Evolutionary conservation across 768 basidiomycete species (phyloP), one percentile per base, ranked within the genome.

Genomic region (Flagelloscypha sp.): DNA sequence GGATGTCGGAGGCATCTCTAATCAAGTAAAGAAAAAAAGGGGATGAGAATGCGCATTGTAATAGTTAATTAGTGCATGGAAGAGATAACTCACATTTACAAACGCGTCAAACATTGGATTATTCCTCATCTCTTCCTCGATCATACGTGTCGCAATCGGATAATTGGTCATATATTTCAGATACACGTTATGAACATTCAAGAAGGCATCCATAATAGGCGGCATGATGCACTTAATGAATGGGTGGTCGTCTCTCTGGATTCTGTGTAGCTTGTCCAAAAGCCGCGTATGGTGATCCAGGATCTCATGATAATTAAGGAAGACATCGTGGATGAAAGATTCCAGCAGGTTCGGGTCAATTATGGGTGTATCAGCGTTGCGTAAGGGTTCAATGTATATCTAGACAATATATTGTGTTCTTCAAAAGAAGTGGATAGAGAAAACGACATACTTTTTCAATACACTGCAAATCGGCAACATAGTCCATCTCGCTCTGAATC

Each of bases 401-500:
- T 79, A 36, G 27, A 30, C 25, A 29, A 28, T n/a, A 13, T 27
- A 29, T n/a, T n/a, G 34, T 41, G 29, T 15, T 1, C 24, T 40
- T 13, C 23, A 19, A 12, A 20, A 23, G 21, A 9, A 10, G 11
- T 15, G 33, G 25, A 7, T 12, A 30, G n/a, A n/a, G n/a, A n/a
- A n/a, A n/a, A n/a, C 15, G n/a, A 25, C 65, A 25, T 41, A 79
- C 78, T 37, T 58, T 60, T 33, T 79, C 74, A 24, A 81, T 70
- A 24, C 69, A 71, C 48, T 77, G 72, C 27, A 81, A 54, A 55
- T 81, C 79, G 35, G 66, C 72, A 16, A 81, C 79, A 45, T 80
- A 81, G 29, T 68, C 68, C 78, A 81, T 81, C 52, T 81, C 79
- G 36, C 75, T 74, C 50, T 80, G 74, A 48, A 81, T 81, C 29